These are phyloP conservation scores for Lentinula guzmanii DNA, from an alignment of 768 basidiomycete species.

Conservation along the genomic window DNA sequence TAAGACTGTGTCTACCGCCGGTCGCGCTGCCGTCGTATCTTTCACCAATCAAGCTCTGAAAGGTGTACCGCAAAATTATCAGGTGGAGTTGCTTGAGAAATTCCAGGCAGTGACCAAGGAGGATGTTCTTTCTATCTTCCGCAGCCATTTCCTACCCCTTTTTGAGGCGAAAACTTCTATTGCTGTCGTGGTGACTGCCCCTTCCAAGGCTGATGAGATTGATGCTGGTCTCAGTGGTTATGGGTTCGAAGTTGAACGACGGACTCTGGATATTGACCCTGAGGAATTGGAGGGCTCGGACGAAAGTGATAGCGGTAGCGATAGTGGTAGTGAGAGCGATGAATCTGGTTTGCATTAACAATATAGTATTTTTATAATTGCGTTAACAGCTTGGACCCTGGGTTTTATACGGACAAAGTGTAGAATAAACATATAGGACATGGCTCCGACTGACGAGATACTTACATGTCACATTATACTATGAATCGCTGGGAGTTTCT, in stretches of 20 bases:
- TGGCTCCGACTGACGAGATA: too few species aligned
- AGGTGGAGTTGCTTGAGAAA: constrained; percentile 70
- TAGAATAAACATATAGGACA: background rate
- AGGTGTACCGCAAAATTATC: constrained; percentile 68
- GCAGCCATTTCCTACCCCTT: constrained; percentile 76
- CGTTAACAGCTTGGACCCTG: background rate
- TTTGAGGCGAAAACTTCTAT: constrained; percentile 75
- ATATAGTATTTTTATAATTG: background rate
- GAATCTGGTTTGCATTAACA: constrained; percentile 15
- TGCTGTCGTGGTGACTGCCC: constrained; percentile 77
- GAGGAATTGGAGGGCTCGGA: constrained; percentile 39
- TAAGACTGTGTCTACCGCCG: constrained; percentile 74
- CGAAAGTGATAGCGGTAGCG: constrained; percentile 26
- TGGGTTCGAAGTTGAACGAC: constrained; percentile 80
- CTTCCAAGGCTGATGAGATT: constrained; percentile 72
- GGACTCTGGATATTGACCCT: constrained; percentile 56
- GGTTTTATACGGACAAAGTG: background rate
- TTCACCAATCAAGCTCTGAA: constrained; percentile 92
- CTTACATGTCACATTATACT: background rate
- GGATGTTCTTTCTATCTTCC: constrained; percentile 65
- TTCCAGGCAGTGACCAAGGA: constrained; percentile 76
- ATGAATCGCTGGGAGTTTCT: background rate
- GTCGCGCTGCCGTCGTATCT: constrained; percentile 77
- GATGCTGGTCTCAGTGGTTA: constrained; percentile 49
- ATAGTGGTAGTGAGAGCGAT: constrained; percentile 22